Conservation (phyloP, 768 basidiomycete species). For the Pleurotus eryngii region DNA sequence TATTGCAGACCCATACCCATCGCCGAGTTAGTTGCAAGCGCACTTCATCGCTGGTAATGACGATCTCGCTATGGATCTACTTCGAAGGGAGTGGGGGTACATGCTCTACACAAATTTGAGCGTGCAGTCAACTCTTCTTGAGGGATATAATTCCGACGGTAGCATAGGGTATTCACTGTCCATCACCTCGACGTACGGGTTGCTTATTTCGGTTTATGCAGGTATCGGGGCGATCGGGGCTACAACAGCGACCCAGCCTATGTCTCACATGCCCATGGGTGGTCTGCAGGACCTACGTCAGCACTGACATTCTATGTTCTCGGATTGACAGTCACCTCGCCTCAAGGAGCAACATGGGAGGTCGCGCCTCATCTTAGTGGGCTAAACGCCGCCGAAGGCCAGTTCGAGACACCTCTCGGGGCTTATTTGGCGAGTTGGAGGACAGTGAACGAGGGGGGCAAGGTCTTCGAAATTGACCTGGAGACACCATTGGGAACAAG, state of each 20-base stretch:
- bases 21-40: conserved; percentile 43
- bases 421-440: conserved; percentile 49
- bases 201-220: conserved; percentile 11
- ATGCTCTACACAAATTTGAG: conserved; percentile 53
- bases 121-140: conserved; percentile 54
- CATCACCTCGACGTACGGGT: neutral
- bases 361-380: conserved; percentile 43
- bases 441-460: conserved; percentile 11
- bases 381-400: conserved; percentile 41
- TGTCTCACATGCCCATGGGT: conserved; percentile 59
- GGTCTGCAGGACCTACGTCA: conserved; percentile 56
- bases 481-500: conserved; percentile 26
- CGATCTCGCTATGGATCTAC: conserved; percentile 47
- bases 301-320: conserved; percentile 55
- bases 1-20: neutral
- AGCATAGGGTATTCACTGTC: conserved; percentile 38
- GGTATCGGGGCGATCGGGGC: conserved; percentile 50
- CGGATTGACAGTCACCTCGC: conserved; percentile 46
- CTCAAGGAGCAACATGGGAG: conserved; percentile 45
- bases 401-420: conserved; percentile 51
- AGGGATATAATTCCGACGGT: conserved; percentile 57
- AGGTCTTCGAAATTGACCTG: conserved; percentile 19
- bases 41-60: conserved; percentile 55
- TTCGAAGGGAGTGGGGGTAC: conserved; percentile 57
- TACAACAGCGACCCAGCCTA: conserved; percentile 58